Percentiles rank a stretch among this genome's conserved stretches.
phyloP scores from a whole-genome alignment of 768 basidiomycete genomes.

The Rhizopogon sp. region DNA sequence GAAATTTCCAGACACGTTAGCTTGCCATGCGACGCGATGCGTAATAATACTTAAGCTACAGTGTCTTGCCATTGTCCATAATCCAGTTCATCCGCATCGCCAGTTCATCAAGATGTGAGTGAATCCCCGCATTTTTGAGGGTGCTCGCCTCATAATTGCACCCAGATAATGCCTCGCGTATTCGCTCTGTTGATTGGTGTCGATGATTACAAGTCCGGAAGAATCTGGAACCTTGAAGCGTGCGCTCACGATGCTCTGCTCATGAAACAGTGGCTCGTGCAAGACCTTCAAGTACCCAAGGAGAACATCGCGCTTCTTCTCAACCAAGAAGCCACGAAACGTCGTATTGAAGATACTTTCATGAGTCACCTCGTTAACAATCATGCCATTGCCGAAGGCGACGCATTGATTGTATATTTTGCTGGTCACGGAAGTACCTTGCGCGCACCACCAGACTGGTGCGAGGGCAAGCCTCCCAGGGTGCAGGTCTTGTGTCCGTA shows the following conservation, averaged over 20 bases:
- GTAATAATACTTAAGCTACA: neutral
- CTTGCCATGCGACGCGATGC: neutral
- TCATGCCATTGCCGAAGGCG: constrained; percentile 49
- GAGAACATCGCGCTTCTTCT: constrained; percentile 53
- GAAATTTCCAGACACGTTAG: neutral
- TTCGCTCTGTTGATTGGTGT: constrained; percentile 69
- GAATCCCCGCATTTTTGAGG: neutral
- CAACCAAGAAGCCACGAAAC: constrained; percentile 56
- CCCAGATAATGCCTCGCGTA: constrained; percentile 40
- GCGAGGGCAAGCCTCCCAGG: constrained; percentile 32
- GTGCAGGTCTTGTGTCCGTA: constrained; percentile 64
- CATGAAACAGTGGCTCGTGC: constrained; percentile 51
- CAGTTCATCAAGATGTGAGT: constrained; percentile 8
- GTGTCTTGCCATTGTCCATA: neutral
- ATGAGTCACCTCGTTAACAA: constrained; percentile 62
- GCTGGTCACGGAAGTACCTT: constrained; percentile 68
- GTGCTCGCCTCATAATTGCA: constrained; percentile 6
- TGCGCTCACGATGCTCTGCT: constrained; percentile 61
- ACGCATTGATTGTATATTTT: constrained; percentile 66
- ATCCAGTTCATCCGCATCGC: constrained; percentile 8
- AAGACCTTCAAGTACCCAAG: constrained; percentile 53
- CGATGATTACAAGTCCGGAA: constrained; percentile 61
- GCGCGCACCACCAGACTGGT: constrained; percentile 58
- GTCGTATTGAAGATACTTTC: constrained; percentile 55
- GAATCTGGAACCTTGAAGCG: constrained; percentile 61